Base-by-base conservation (phyloP, 352 stramenopile genomes). In the Phytophthora hibernalis region DNA sequence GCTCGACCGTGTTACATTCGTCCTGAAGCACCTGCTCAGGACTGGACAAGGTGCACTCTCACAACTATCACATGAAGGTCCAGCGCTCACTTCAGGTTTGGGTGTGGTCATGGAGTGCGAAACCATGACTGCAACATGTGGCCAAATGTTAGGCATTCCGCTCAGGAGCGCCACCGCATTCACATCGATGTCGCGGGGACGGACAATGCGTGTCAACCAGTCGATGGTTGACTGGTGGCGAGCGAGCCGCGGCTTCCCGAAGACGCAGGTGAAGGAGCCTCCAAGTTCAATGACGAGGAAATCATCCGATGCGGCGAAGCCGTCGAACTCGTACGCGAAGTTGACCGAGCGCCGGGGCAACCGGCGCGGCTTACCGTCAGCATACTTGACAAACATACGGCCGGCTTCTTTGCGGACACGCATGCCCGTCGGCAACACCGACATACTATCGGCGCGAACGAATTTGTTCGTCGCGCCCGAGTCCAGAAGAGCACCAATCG, bases 401-500 rank as follows among this genome's bases (percentile, higher is more conserved):
- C 37, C 21, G 3, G 30, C 55, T 1, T 24, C 38, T 18, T 68
- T 35, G 7, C 35, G 50, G 13, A 63, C n/a, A 9, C 12, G 31
- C 5, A 42, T 51, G 15, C 63, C 60, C 21, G 35, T 16, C 37
- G 55, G 56, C n/a, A 72, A 44, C n/a, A 60, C 7, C 20, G 24
- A n/a, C 24, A 73, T 13, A 47, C 37, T 44, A 8, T 37, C 35
- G 11, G 37, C n/a, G 6, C 28, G 66, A 30, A 64, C 61, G 44
- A 72, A 72, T 22, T 75, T 72, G 31, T 75, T 54, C 40, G 65
- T 62, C 24, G 70, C 70, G 40, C 61, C 65, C 18, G 53, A 61
- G 44, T 75, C 70, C 2, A 74, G 43, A 4, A 69, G 54, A 3
- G 59, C 65, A 38, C 48, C 44, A 0, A 78, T 30, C 21, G 62